Conservation (phyloP, 106 monocot species). For the Acorus calamus region DNA sequence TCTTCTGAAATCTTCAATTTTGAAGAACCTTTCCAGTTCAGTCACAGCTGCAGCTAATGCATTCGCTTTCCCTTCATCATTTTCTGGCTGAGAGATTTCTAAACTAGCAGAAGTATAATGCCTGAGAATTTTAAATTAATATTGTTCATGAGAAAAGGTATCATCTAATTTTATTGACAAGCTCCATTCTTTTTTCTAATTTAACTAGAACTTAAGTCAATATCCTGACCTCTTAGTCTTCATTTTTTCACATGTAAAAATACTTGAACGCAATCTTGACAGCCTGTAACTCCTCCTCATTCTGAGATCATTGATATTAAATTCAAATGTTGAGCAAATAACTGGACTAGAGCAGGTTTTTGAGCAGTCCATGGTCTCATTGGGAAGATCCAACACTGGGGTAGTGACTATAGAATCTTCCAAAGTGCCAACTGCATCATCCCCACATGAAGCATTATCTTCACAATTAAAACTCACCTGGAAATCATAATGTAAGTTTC, state of each 20-base stretch:
- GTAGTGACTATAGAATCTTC: conserved; percentile 7
- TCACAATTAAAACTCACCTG: conserved; percentile 12
- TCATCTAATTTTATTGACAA: background rate
- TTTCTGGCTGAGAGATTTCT: conserved; percentile 42
- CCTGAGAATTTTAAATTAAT: conserved; percentile 31
- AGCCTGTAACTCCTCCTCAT: conserved; percentile 46
- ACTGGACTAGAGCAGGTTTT: conserved; percentile 25
- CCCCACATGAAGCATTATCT: conserved; percentile 17
- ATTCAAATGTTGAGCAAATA: conserved; percentile 35
- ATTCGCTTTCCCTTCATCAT: conserved; percentile 47
- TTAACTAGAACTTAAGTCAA: background rate
- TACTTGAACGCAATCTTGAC: conserved; percentile 12
- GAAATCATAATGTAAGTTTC: conserved; percentile 2
- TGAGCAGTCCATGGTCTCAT: conserved; percentile 10
- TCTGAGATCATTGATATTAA: conserved; percentile 52
- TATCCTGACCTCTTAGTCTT: conserved; percentile 29
- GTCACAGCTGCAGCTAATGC: conserved; percentile 62
- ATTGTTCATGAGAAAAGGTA: conserved; percentile 1
- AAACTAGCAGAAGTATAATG: conserved; percentile 72
- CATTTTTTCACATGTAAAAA: conserved; percentile 6
- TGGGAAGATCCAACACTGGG: conserved; percentile 10
- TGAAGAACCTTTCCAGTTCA: conserved; percentile 86
- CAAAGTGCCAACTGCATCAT: conserved; percentile 13
- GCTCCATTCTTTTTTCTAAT: no score
- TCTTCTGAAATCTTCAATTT: conserved; percentile 83